Base-by-base conservation (phyloP, 495 filamentous ascomycete species). In the Pyronema omphalodes region DNA sequence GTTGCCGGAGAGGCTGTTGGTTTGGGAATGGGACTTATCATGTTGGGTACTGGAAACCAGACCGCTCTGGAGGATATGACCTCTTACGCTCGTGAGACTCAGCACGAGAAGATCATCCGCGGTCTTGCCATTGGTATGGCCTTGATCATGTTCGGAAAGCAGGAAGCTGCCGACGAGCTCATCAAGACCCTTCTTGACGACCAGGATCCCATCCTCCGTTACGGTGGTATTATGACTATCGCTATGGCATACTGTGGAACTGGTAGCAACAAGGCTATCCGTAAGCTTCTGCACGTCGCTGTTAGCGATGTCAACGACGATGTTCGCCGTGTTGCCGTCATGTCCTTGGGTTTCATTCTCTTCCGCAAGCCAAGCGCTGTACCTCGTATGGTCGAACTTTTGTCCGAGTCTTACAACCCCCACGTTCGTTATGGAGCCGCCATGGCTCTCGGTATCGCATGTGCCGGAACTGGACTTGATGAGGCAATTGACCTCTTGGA, bases 221-320 rank as follows among this genome's bases (percentile, higher is more conserved):
- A 99, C 61, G 93, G 93, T 60, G 93, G 93, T 72, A 94, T 99
- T 64, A 88, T 95, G 80, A 95, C 91, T n/a, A 83, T 96, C 37
- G 91, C 93, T 33, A 73, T 99, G 65, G 93, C 93, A 7, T 99
- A 96, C 68, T 95, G 88, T 69, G 93, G 93, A 37, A 94, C 82
- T 50, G 84, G 88, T 17, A 94, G 86, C 78, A 99, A 99, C 74
- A 95, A 96, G 73, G 93, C 93, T 23, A 88, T 99, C 35, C 85
- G 93, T 41, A 89, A 91, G 67, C 76, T 99, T n/a, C 79, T 99
- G 6, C 93, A 99, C 60, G 81, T 91, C 51, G 93, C 93, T 55
- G 93, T 99, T 43, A 95, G 88, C 69, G 93, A 99, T 71, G 93
- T 96, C 46, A 95, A 86, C 60, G 93, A 99, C 62, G 93, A 99